Percentiles rank a stretch among this genome's conserved stretches.
Conservation (phyloP, 129 eudicot genomes). For the Silybum marianum region DNA sequence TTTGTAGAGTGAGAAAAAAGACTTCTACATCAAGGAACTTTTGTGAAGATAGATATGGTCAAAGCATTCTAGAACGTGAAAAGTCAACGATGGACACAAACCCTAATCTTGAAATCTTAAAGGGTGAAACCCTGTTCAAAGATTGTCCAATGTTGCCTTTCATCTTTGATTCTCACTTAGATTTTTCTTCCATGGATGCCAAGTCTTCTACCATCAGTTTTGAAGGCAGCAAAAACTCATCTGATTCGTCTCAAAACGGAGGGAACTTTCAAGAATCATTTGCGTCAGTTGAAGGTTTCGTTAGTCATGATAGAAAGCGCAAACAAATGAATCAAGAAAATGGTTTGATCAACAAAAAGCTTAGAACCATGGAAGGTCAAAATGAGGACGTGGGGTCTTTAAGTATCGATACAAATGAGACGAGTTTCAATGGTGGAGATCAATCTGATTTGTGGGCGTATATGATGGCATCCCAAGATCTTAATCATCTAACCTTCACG, state of each 20-base stretch:
- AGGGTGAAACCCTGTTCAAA: conserved; percentile 29
- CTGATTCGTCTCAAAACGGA: conserved; percentile 17
- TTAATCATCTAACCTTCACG: conserved; percentile 29
- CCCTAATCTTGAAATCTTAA: conserved; percentile 25
- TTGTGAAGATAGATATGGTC: conserved; percentile 30
- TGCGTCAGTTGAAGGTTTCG: background rate
- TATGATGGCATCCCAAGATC: conserved; percentile 31
- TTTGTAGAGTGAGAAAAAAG: conserved; percentile 51
- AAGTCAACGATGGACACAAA: conserved; percentile 17
- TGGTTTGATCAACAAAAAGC: conserved; percentile 21
- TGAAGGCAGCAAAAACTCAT: conserved; percentile 29
- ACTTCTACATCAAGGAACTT: conserved; percentile 35
- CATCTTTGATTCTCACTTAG: conserved; percentile 41
- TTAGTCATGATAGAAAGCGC: conserved; percentile 13
- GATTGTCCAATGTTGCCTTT: conserved; percentile 54
- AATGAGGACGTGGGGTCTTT: conserved; percentile 13
- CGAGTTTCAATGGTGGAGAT: conserved; percentile 13
- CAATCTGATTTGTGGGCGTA: conserved; percentile 25
- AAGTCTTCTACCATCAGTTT: conserved; percentile 32
- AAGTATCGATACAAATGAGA: conserved; percentile 9
- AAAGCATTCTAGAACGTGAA: conserved; percentile 14
- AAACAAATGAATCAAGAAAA: conserved; percentile 14
- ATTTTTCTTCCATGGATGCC: conserved; percentile 25
- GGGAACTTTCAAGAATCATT: background rate
- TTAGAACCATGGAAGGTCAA: conserved; percentile 21